Conservation (phyloP, 2,329 filamentous ascomycete species). For the Fusarium falciforme region DNA sequence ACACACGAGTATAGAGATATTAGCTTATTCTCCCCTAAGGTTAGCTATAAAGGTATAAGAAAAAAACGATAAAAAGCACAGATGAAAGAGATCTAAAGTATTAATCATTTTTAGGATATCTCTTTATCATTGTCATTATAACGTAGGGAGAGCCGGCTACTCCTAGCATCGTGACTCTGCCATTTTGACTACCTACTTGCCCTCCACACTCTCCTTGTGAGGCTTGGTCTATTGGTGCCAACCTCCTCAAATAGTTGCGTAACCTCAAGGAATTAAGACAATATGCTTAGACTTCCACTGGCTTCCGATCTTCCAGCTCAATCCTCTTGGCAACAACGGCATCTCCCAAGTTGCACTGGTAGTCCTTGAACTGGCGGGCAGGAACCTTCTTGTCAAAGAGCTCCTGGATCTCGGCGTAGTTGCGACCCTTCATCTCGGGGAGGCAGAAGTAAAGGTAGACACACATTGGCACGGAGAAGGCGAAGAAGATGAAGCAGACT, state of each 20-base stretch:
- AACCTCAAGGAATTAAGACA: not conserved
- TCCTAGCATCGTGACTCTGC: not conserved
- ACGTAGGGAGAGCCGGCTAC: not conserved
- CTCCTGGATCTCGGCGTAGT: slow-evolving; percentile 31
- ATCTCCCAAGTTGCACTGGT: slow-evolving; percentile 21
- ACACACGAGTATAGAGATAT: not conserved
- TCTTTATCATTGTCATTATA: not conserved
- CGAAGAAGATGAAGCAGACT: slow-evolving; percentile 49
- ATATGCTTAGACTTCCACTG: not conserved
- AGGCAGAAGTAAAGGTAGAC: slow-evolving; percentile 50
- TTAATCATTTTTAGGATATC: not conserved
- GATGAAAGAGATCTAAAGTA: not conserved
- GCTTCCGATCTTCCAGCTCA: slow-evolving; percentile 20
- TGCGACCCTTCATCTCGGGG: slow-evolving; percentile 49
- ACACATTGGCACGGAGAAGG: slow-evolving; percentile 44
- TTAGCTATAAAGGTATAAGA: not conserved
- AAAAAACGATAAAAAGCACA: not conserved
- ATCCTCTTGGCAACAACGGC: slow-evolving; percentile 16
- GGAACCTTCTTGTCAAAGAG: slow-evolving; percentile 26
- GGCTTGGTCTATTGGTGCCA: not conserved
- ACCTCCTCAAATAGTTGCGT: not conserved
- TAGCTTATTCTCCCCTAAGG: not conserved
- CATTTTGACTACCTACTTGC: not conserved
- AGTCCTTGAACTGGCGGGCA: slow-evolving; percentile 20
- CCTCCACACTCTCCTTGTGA: not conserved